Evolutionary conservation across 1,284 basidiomycete species (phyloP), one percentile per base, ranked within the genome.

Genomic region (Laetiporus sulphureus): DNA sequence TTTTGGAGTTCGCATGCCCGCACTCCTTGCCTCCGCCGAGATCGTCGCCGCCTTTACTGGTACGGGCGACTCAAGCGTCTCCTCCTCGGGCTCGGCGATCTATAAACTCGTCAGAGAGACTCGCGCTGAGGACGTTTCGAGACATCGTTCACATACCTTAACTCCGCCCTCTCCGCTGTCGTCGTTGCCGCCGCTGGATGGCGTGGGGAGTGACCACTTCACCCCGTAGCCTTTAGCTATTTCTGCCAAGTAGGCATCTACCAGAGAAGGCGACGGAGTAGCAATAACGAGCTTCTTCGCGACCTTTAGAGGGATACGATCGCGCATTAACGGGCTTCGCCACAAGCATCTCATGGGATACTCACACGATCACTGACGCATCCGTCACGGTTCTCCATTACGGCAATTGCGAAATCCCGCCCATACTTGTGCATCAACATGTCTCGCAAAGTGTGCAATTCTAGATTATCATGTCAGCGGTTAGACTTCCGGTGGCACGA

Each of bases 361-460:
- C 79, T 55, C 68, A 88, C 85, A 52, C 82, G 80, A 43, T 85
- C 80, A 56, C 77, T 83, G 39, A 95, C 91, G 61, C 83, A 82
- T n/a, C 66, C 68, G 53, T 85, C 78, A 36, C 69, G 73, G 61
- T 93, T 93, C 56, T 93, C 91, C 76, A 91, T 88, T 2, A 85
- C 81, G 16, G 73, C 77, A 19, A 77, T 54, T 10, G 89, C 77
- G 56, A 86, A 93, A 18, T 95, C 91, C 16, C 91, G 75, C 12
- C 91, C 89, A 57, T 80, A 94, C 64, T 91, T 96, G 63, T 93
- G 86, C 85, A 95, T 90, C 43, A 99, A 75, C 60, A 97, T 79
- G 59, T 98, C 93, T 32, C 94, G 81, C 30, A 98, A 67, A 27
- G 91, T 69, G 53, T 96, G 91, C 25, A 99, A 76, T 62, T 99